Evolutionary conservation across 495 filamentous ascomycete genomes (phyloP).

Genomic region (Pseudotulostoma volvatum): DNA sequence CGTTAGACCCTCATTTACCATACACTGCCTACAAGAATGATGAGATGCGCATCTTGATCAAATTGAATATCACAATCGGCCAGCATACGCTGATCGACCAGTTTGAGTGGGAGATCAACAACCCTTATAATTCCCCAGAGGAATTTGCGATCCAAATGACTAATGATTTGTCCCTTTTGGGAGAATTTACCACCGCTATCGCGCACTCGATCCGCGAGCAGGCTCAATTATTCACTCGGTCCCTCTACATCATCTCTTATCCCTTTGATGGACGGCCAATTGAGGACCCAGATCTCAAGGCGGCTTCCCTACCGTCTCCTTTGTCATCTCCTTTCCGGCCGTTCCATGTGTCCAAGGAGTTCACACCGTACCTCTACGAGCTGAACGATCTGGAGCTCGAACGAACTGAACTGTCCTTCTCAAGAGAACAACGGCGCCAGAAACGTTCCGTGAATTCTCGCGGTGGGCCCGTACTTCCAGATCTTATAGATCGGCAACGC

Average conservation of each 20-base stretch:
- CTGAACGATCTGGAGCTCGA: slow-evolving; percentile 83
- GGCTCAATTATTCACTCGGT: slow-evolving; percentile 80
- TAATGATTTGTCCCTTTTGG: slow-evolving; percentile 75
- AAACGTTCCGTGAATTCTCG: slow-evolving; percentile 89
- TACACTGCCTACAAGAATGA: slow-evolving; percentile 96
- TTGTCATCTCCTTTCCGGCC: slow-evolving; percentile 71
- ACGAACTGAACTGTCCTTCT: slow-evolving; percentile 77
- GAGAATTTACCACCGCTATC: slow-evolving; percentile 94
- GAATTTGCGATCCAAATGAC: slow-evolving; percentile 85
- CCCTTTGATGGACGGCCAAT: slow-evolving; percentile 88
- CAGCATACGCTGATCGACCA: slow-evolving; percentile 89
- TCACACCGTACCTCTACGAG: slow-evolving; percentile 82
- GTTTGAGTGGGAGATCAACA: slow-evolving; percentile 98
- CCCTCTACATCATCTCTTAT: slow-evolving; percentile 82
- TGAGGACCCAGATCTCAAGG: slow-evolving; percentile 73
- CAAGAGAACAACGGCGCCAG: slow-evolving; percentile 80
- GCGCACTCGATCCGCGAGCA: slow-evolving; percentile 96
- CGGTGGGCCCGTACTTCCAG: slow-evolving; percentile 84
- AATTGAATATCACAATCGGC: slow-evolving; percentile 95
- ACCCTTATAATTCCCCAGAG: slow-evolving; percentile 80
- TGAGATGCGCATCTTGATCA: slow-evolving; percentile 91
- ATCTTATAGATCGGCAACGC: slow-evolving; percentile 85
- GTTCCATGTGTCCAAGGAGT: slow-evolving; percentile 81
- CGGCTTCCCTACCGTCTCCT: slow-evolving; percentile 75
- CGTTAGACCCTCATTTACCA: slow-evolving; percentile 75